These are phyloP conservation scores for Citrus mangshanensis DNA, from an alignment of 345 rosid species.

Conservation along the genomic window DNA sequence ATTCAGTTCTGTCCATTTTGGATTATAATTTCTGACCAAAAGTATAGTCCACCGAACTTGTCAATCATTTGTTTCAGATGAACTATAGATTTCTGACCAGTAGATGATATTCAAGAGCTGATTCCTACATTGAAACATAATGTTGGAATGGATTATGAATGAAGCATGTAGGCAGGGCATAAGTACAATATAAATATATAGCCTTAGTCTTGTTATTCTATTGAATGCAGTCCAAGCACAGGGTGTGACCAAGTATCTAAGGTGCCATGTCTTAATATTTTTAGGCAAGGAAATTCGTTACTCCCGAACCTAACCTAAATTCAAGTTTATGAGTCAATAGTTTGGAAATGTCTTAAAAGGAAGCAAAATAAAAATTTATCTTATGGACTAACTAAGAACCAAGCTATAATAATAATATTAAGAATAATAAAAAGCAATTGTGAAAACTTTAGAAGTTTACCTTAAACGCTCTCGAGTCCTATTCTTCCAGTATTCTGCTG, in stretches of 20 bases:
- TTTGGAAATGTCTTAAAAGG: background rate
- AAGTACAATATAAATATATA: no score
- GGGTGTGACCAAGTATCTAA: background rate
- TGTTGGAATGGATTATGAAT: background rate
- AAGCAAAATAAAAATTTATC: background rate
- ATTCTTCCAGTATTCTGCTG: constrained; percentile 90
- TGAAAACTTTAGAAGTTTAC: constrained; percentile 14
- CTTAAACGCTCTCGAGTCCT: constrained; percentile 58
- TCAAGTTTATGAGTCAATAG: background rate
- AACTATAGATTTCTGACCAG: background rate
- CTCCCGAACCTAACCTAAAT: background rate
- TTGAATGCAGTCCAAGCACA: background rate
- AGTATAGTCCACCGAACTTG: background rate
- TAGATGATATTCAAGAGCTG: background rate
- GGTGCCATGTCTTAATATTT: background rate
- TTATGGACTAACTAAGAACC: background rate
- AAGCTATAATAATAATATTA: background rate
- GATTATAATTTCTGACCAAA: background rate
- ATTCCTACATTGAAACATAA: no score
- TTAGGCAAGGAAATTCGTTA: background rate
- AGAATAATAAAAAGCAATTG: background rate
- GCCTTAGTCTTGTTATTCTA: background rate
- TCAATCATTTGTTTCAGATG: background rate
- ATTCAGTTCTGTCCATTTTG: background rate
- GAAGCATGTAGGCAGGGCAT: background rate